Evolutionary conservation across 768 basidiomycete species (phyloP), one percentile per base, ranked within the genome.

Genomic region (Mrakia frigida): DNA sequence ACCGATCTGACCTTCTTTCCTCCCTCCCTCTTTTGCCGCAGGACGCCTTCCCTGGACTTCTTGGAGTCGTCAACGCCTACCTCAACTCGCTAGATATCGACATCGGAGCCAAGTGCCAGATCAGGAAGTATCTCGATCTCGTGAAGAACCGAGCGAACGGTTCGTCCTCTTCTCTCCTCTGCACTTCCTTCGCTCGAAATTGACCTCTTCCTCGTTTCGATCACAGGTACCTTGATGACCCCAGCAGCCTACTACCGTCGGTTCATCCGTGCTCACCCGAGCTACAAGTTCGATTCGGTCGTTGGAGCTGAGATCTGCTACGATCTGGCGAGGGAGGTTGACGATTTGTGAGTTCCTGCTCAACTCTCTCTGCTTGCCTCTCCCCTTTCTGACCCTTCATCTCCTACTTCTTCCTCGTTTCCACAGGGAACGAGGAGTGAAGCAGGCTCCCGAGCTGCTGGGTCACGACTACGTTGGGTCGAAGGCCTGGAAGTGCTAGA

Each of bases 211-310:
- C 31, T 68, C 74, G 6, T 52, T 18, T n/a, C 3, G 5, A 46
- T 10, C 14, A 16, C 75, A 94, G 94, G 93, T 31, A 86, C 90
- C 9, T 85, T 98, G 35, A 82, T 88, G 82, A 98, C 97, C 0
- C 88, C 93, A 10, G 97, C 97, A 16, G 89, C 89, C 5, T 99
- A 94, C 94, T 94, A 97, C 75, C 88, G 97, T 50, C 87, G 91
- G 67, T 98, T 98, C 84, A 91, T 99, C 60, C 89, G 89, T 35
- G 87, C 89, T 1, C 97, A 99, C 83, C 92, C 95, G 11, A 87
- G 85, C n/a, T 99, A 99, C 85, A 90, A 91, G 83, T 87, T 88
- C 70, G 94, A 99, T 84, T 96, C 94, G n/a, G 90, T 91, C 70
- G 93, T 99, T 28, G 91, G 87, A 70, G 88, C 92, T 80, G 90